Evolutionary conservation across 2,329 filamentous ascomycete species (phyloP), one percentile per base, ranked within the genome.

Genomic region (Tolypocladium sp.): DNA sequence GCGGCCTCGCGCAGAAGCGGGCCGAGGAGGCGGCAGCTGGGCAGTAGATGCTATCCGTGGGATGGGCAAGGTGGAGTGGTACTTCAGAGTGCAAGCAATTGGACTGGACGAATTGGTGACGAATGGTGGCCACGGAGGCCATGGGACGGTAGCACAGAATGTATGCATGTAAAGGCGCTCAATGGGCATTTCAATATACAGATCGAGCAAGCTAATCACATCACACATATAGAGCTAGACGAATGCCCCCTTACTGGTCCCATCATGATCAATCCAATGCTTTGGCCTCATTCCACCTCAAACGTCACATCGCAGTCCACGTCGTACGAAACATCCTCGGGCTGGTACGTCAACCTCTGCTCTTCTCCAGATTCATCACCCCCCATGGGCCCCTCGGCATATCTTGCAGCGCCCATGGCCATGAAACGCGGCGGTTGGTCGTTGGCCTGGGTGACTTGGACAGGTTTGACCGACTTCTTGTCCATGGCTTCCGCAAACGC

Each of bases 1-100:
- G 69, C 1, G 70, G 63, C 0, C 59, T 76, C 63, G 74, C 74
- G 3, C 64, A 66, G 64, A 71, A 73, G 66, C 66, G 66, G 30
- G 62, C 63, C 20, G 65, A 61, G 27, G 67, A 65, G 58, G 66
- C 64, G 15, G 17, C 12, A 1, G 42, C 22, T 7, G 46, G 5
- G 27, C 25, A 49, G 46, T 49, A 17, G 27, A 20, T 30, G 25
- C 6, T 22, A 5, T 20, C 7, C 25, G 30, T 9, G 25, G 12
- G 6, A 10, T 20, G 13, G 44, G 25, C 44, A 30, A 30, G 13
- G 44, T 8, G 42, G 22, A 27, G 4, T 22, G 12, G 22, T 15
- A 20, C 12, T 7, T 46, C 12, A 6, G 42, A 2, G 4, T 13
- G 10, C 22, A 27, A 4, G 15, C n/a, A 10, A 9, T 8, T 22